A percentile compares a stretch with the other conserved stretches of the same genome.
These are phyloP conservation scores for Canavalia gladiata DNA, from an alignment of 306 rosid species.

Conservation along the genomic window DNA sequence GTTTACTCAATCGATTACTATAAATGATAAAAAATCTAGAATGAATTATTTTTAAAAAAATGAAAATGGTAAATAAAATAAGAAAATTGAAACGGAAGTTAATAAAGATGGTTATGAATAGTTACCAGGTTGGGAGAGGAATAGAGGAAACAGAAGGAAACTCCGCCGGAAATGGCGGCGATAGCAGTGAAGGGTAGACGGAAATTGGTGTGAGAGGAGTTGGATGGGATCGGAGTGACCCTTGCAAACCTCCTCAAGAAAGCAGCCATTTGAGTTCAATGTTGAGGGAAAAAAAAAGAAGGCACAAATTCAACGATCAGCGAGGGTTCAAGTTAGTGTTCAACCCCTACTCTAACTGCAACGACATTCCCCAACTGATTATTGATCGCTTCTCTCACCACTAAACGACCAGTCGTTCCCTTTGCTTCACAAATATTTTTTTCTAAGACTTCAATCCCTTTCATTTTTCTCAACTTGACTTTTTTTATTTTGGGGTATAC, in stretches of 20 bases:
- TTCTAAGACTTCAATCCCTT: background rate
- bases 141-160: conserved; percentile 70
- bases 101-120: background rate
- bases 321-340: conserved; percentile 20
- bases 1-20: too few relatives aligned
- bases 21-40: background rate
- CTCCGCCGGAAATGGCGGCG: conserved; percentile 88
- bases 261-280: conserved; percentile 66
- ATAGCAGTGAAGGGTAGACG: conserved; percentile 73
- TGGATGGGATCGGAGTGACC: conserved; percentile 69
- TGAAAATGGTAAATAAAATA: background rate
- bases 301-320: background rate
- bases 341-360: background rate
- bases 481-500: too few relatives aligned
- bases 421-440: background rate
- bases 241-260: conserved; percentile 66
- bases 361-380: background rate
- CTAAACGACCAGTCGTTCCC: conserved; percentile 28
- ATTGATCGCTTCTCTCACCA: background rate
- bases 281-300: conserved; percentile 25
- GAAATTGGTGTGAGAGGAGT: conserved; percentile 51
- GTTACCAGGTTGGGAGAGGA: conserved; percentile 74
- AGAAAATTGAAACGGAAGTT: background rate
- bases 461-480: background rate
- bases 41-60: background rate